A percentile compares a stretch with the other conserved stretches of the same genome.
Evolutionary conservation across 768 basidiomycete species (phyloP).

Genomic region (Boletus pseudo-olivaceus): DNA sequence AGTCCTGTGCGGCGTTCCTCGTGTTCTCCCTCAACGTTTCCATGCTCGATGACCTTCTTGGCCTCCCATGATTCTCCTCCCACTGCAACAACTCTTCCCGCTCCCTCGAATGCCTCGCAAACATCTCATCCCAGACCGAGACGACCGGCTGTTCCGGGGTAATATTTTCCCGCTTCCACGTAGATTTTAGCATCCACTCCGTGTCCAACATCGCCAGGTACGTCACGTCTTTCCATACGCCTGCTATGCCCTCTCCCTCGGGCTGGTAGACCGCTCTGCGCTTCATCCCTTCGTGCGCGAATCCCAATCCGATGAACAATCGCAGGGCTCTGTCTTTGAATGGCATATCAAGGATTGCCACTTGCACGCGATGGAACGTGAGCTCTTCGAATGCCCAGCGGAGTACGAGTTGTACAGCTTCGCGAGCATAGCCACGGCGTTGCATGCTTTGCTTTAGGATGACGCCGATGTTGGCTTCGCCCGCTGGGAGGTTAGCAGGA

Average conservation of each 20-base stretch:
- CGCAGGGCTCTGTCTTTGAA: conserved; percentile 41
- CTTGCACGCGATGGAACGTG: conserved; percentile 34
- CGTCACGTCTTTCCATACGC: conserved; percentile 57
- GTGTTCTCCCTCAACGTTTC: conserved; percentile 38
- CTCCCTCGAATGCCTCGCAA: conserved; percentile 55
- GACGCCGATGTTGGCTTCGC: conserved; percentile 59
- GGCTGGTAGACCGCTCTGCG: conserved; percentile 51
- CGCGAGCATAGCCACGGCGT: conserved; percentile 41
- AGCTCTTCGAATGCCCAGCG: conserved; percentile 42
- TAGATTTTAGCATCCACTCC: conserved; percentile 47
- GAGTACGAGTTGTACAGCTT: conserved; percentile 45
- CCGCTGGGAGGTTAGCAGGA: conserved; percentile 17
- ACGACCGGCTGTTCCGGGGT: conserved; percentile 25
- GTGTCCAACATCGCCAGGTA: conserved; percentile 60
- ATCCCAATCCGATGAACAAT: conserved; percentile 50
- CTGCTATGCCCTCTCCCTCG: conserved; percentile 32
- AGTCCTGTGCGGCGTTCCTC: conserved; percentile 2
- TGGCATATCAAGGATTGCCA: conserved; percentile 43
- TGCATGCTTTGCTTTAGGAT: conserved; percentile 39
- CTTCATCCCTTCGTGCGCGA: conserved; percentile 60
- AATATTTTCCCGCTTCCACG: conserved; percentile 12
- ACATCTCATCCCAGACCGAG: conserved; percentile 61
- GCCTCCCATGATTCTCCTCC: conserved; percentile 38
- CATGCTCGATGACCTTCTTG: conserved; percentile 37
- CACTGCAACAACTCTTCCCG: conserved; percentile 51